Evolutionary conservation across 2,329 filamentous ascomycete species (phyloP), one percentile per base, ranked within the genome.

Genomic region (Microthyrium microscopicum): DNA sequence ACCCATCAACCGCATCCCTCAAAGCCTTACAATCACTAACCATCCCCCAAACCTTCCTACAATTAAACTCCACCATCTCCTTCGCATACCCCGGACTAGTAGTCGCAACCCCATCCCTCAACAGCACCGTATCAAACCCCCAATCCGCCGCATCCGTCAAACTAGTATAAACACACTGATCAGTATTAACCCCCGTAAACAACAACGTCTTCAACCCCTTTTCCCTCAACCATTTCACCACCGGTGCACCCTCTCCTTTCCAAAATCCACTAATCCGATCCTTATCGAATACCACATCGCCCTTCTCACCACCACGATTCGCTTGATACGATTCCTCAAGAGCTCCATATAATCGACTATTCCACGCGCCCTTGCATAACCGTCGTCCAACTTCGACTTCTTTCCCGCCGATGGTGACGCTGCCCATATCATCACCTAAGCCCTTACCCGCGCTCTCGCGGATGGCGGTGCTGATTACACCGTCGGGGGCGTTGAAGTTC

Each of bases 111-210:
- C 61, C 65, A 44, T 73, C 68, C n/a, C 57, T 57, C 11, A 73
- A 42, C 43, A 72, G 44, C 16, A 73, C 49, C 41, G 63, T 67
- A 43, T 71, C 65, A 50, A 60, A 71, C 0, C 69, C 68, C 39
- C 57, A 60, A 41, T 58, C 63, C 41, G 65, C 68, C 3, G 62
- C 65, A 50, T 74, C 67, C 31, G 58, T 54, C 37, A 72, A 49
- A 11, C 66, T 71, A 1, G 66, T 65, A 16, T 63, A 55, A 5
- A 74, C 68, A 44, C 69, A 73, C 45, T 72, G 68, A 48, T 74
- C 68, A 3, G 68, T 71, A 43, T 74, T 73, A 9, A 72, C 68
- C 0, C 70, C 69, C 1, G 64, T 52, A 40, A 73, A 71, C 15
- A 74, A 43, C 28, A 73, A 44, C 4, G 66, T 72, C 28, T 41